These are phyloP conservation scores for Phlebiopsis gigantea DNA, from an alignment of 768 basidiomycete genomes.

Conservation along the genomic window DNA sequence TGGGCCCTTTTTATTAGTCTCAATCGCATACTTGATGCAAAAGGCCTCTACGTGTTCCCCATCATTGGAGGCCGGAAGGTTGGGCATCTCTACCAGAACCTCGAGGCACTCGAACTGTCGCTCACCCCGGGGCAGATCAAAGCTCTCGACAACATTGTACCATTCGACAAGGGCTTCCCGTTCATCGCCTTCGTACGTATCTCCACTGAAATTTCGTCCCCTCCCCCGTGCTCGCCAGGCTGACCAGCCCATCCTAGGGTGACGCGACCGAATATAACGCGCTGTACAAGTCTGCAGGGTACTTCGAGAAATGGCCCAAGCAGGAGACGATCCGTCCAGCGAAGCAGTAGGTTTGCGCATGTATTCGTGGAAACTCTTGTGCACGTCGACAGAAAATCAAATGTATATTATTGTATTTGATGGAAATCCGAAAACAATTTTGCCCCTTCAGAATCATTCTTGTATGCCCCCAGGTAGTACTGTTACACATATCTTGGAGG, in stretches of 20 bases:
- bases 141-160: slow-evolving; percentile 36
- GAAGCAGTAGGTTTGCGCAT: not conserved
- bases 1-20: slow-evolving; percentile 27
- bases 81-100: slow-evolving; percentile 44
- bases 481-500: too few relatives aligned
- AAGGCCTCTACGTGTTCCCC: slow-evolving; percentile 49
- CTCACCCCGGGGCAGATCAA: slow-evolving; percentile 41
- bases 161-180: slow-evolving; percentile 46
- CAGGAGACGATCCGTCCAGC: slow-evolving; percentile 3
- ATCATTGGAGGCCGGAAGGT: slow-evolving; percentile 48
- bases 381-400: too few relatives aligned
- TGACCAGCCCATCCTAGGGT: not conserved
- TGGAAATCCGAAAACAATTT: too few relatives aligned
- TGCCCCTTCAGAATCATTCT: too few relatives aligned
- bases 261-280: slow-evolving; percentile 9
- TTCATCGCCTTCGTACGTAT: slow-evolving; percentile 26
- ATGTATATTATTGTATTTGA: too few relatives aligned
- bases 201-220: slow-evolving; percentile 3
- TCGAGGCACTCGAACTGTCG: slow-evolving; percentile 43
- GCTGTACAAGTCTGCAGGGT: slow-evolving; percentile 4
- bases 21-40: slow-evolving; percentile 50
- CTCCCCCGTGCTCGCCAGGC: not conserved
- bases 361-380: too few relatives aligned
- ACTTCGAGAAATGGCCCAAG: slow-evolving; percentile 10
- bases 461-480: too few relatives aligned